Evolutionary conservation across 1,139 yeast species (phyloP), one percentile per base, ranked within the genome.

Genomic region (Kodamaea sp.): DNA sequence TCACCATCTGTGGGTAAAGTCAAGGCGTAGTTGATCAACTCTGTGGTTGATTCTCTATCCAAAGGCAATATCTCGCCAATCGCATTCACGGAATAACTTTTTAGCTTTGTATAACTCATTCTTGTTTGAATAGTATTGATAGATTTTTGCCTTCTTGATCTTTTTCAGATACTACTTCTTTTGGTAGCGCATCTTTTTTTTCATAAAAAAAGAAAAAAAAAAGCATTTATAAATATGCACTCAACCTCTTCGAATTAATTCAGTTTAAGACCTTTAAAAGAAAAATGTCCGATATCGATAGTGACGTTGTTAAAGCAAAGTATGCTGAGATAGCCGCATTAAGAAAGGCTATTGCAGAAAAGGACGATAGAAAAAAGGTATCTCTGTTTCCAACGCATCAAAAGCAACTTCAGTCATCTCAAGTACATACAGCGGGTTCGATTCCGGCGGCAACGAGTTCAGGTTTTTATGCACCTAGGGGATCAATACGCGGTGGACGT

Each of bases 1-100:
- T 68, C 76, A 3, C 65, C 60, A 35, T 75, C 70, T 0, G 67
- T 50, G 5, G 64, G 63, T 11, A 77, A 58, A 2, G 65, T 53
- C 9, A 72, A 52, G 0, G 79, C 72, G 48, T 76, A 76, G 7
- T 70, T 72, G 4, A 78, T 61, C 62, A 78, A 68, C 48, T 78
- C 50, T 10, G 34, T 31, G 27, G 57, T 51, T 6, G 58, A 52
- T 8, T 47, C 57, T 12, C 41, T 34, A 24, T 56, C 62, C n/a
- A 79, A 54, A 0, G 84, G 84, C 15, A 79, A 48, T 2, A 79
- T 60, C 25, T 65, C 55, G 5, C 57, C 58, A 4, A 73, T 57
- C 4, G 65, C 64, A 27, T 54, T 50, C 4, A 55, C 48, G 2
- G 70, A 68, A 48, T 59, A 70, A 12, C 52, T 54, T 43, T 57